Evolutionary conservation across 2,329 filamentous ascomycete species (phyloP), one percentile per base, ranked within the genome.

Genomic region (Aspergillus quadricinctus): DNA sequence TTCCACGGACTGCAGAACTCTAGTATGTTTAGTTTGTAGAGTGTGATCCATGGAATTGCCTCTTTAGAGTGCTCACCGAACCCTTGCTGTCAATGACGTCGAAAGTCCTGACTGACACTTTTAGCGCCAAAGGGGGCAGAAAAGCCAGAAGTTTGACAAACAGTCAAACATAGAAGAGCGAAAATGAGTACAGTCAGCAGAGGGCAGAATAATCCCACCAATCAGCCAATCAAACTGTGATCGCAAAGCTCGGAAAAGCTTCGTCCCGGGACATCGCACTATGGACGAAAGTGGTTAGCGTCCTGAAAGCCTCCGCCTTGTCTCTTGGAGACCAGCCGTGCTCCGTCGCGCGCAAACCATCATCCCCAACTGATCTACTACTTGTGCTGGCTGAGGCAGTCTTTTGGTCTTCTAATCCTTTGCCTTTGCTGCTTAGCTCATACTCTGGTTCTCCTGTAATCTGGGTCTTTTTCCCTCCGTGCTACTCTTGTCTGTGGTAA

Each of bases 281-380:
- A 67, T 56, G 46, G 27, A 62, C 50, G 17, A 27, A 56, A 49
- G 46, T 61, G 64, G 37, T 59, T 72, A 71, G 69, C 57, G 63
- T 57, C 54, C 57, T 60, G 61, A 71, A 69, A 71, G 62, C 59
- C 66, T 66, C 64, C 64, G 64, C 64, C 64, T 65, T 66, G 62
- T 59, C 63, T 69, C 68, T 68, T 64, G 66, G 57, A 58, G 61
- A 56, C 59, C 65, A 69, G 63, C 69, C 66, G 69, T 69, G 69
- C 71, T 70, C 69, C 67, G 64, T 71, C 67, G 70, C 69, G 70
- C 70, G 70, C 70, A 72, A 69, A 70, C 67, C 61, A 61, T 68
- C 64, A 61, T 65, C 61, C 60, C 56, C 53, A 57, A 54, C 53
- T 53, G 52, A 57, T 60, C 58, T 64, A 55, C 60, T 61, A 56